A percentile compares a stretch with the other conserved stretches of the same genome.
Evolutionary conservation across 805 yeast genomes (phyloP).

Genomic region (Yarrowia sp.): DNA sequence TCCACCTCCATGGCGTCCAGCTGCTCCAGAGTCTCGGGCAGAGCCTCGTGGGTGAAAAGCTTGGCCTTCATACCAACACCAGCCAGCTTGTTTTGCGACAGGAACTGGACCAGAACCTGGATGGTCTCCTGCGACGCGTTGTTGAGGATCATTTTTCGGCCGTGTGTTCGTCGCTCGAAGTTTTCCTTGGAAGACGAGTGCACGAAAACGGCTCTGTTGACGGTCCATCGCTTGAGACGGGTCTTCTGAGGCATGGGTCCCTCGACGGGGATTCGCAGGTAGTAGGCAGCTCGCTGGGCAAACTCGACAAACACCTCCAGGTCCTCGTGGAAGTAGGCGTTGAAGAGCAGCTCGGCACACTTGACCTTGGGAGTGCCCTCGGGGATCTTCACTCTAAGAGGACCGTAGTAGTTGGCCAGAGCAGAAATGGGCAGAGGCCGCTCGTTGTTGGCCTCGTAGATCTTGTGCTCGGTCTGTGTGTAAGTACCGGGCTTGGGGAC

Average conservation of each 20-base stretch:
- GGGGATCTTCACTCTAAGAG: constrained; percentile 42
- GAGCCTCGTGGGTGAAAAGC: constrained; percentile 54
- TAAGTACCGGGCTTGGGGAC: constrained; percentile 8
- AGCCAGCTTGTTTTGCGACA: constrained; percentile 23
- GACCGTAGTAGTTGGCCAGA: constrained; percentile 76
- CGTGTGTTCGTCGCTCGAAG: constrained; percentile 82
- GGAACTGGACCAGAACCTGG: constrained; percentile 53
- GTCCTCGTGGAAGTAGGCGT: constrained; percentile 52
- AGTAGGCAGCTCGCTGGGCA: constrained; percentile 85
- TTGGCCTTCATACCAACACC: constrained; percentile 74
- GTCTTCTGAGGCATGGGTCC: constrained; percentile 69
- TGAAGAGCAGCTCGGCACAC: constrained; percentile 32
- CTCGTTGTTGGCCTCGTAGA: constrained; percentile 32
- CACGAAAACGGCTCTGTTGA: constrained; percentile 87
- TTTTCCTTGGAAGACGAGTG: constrained; percentile 94
- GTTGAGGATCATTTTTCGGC: constrained; percentile 68
- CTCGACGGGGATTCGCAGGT: constrained; percentile 79
- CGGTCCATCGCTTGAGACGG: constrained; percentile 86
- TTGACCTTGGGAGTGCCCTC: constrained; percentile 26
- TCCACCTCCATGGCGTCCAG: constrained; percentile 40
- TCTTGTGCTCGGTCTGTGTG: constrained; percentile 20
- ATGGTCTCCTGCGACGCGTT: constrained; percentile 84
- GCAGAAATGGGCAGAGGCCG: constrained; percentile 82
- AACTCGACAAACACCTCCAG: constrained; percentile 79
- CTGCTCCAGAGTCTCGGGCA: constrained; percentile 44